These are phyloP conservation scores for Flaveria sonorensis DNA, from an alignment of 129 eudicot species.

Conservation along the genomic window DNA sequence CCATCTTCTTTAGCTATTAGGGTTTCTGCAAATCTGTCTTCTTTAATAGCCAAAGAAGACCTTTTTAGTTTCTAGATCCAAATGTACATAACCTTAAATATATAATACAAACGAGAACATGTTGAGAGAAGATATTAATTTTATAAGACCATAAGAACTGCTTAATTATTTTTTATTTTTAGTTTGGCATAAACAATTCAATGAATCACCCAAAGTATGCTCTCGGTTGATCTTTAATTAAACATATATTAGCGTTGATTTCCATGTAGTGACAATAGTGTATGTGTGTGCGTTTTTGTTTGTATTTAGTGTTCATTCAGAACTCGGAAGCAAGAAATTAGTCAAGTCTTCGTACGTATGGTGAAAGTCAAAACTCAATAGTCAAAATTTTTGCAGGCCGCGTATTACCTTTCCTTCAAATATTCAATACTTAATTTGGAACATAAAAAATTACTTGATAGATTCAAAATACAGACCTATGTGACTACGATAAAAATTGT, in stretches of 20 bases:
- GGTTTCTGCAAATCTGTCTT: constrained; percentile 3
- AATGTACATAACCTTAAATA: not conserved
- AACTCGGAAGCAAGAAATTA: not conserved
- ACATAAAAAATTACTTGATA: not conserved
- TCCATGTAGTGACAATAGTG: not conserved
- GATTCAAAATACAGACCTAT: not conserved
- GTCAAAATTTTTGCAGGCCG: constrained; percentile 12
- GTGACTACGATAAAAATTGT: not conserved
- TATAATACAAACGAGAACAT: constrained; percentile 1
- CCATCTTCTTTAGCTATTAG: constrained; percentile 24
- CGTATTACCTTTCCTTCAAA: not conserved
- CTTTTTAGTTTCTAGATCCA: constrained; percentile 16
- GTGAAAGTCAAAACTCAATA: not conserved
- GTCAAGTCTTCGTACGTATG: too few species aligned
- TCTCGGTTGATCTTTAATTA: not conserved
- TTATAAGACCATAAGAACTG: constrained; percentile 17
- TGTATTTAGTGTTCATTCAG: not conserved
- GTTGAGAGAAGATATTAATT: not conserved
- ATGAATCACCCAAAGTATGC: not conserved
- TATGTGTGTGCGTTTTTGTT: not conserved
- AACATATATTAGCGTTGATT: constrained; percentile 8
- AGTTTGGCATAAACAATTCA: not conserved
- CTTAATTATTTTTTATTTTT: not conserved
- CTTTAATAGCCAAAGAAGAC: constrained; percentile 6
- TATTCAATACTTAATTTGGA: not conserved